Percentiles rank a stretch among this genome's conserved stretches.
Conservation (phyloP, 345 rosid genomes). For the Eucalyptus sp. region DNA sequence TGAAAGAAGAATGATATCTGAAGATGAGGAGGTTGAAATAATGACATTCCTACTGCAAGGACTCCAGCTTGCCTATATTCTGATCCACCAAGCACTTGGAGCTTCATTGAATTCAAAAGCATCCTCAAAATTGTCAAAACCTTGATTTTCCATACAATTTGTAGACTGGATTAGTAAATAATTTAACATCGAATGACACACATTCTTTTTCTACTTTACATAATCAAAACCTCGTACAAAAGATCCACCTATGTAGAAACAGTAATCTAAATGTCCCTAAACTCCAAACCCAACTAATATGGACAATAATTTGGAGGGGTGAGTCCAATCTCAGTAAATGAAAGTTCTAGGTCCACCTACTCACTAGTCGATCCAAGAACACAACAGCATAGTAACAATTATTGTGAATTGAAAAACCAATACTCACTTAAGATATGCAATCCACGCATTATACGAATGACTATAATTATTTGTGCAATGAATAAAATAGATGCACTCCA, state of each 20-base stretch:
- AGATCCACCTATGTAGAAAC: background rate
- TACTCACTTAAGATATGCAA: background rate
- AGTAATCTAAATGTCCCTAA: background rate
- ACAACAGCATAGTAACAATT: too few relatives aligned
- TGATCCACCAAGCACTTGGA: too few relatives aligned
- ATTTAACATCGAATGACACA: background rate
- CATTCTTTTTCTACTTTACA: too few relatives aligned
- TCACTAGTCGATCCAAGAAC: background rate
- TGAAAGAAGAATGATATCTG: too few relatives aligned
- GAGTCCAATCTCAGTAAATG: background rate
- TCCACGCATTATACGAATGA: background rate
- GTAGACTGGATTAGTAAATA: background rate
- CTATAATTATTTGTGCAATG: background rate
- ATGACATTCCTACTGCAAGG: too few relatives aligned
- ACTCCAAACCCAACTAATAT: background rate
- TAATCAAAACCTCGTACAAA: background rate
- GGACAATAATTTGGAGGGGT: background rate
- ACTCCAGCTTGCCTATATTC: too few relatives aligned
- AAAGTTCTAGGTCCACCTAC: background rate
- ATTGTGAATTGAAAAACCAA: background rate
- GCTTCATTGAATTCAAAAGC: too few relatives aligned
- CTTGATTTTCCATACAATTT: background rate
- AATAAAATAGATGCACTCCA: background rate
- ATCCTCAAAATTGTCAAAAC: too few relatives aligned
- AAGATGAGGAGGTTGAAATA: too few relatives aligned